Percentiles rank a stretch among this genome's conserved stretches.
These are phyloP conservation scores for Arachnomyces sp. DNA, from an alignment of 2,329 filamentous ascomycete species.

Conservation along the genomic window DNA sequence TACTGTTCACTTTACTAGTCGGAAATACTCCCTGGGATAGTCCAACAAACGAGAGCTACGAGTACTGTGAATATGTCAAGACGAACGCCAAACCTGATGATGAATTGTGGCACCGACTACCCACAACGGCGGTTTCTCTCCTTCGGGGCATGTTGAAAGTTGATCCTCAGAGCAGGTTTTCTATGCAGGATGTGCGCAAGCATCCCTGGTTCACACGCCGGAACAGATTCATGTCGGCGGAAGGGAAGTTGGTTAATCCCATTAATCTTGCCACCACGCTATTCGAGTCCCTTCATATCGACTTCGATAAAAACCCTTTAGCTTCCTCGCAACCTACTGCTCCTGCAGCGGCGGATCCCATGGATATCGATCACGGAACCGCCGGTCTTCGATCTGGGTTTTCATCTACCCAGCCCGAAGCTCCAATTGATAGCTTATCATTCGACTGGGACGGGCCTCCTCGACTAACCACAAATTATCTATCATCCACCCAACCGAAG, in stretches of 20 bases:
- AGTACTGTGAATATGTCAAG: conserved; percentile 79
- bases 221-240: conserved; percentile 66
- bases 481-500: conserved; percentile 43
- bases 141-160: conserved; percentile 90
- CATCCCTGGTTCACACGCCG: conserved; percentile 90
- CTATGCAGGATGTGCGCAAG: conserved; percentile 74
- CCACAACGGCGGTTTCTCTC: conserved; percentile 66
- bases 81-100: conserved; percentile 72
- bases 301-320: conserved; percentile 65
- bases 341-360: conserved; percentile 44
- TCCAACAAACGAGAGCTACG: conserved; percentile 76
- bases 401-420: conserved; percentile 80
- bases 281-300: conserved; percentile 83
- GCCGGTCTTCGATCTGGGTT: conserved; percentile 44
- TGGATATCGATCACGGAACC: conserved; percentile 59
- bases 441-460: conserved; percentile 83
- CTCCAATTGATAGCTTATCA: conserved; percentile 62
- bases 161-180: conserved; percentile 66
- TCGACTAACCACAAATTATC: conserved; percentile 42
- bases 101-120: conserved; percentile 75
- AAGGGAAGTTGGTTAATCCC: conserved; percentile 70
- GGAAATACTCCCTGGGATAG: conserved; percentile 98
- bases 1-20: conserved; percentile 90
- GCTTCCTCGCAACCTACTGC: conserved; percentile 23
- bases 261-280: conserved; percentile 86